Conservation (phyloP, 768 basidiomycete species). For the Leucocoprinus birnbaumii region DNA sequence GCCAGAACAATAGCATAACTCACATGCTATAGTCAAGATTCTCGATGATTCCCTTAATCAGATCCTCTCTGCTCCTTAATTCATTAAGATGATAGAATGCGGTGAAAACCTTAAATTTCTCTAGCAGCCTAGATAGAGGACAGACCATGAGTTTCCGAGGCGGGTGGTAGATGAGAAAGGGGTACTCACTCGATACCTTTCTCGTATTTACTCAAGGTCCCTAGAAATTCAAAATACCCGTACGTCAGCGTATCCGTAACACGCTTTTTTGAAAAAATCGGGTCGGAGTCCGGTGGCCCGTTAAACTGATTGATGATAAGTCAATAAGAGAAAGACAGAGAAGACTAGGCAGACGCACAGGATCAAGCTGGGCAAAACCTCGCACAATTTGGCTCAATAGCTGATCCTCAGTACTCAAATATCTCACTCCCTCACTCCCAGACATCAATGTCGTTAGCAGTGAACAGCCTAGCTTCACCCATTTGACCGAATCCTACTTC, state of each 20-base stretch:
- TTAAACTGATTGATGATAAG: slow-evolving; percentile 57
- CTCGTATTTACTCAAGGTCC: slow-evolving; percentile 80
- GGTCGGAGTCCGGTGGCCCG: slow-evolving; percentile 67
- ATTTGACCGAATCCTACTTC: slow-evolving; percentile 74
- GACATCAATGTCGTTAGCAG: slow-evolving; percentile 81
- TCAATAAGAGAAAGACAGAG: neutral
- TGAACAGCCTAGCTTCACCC: slow-evolving; percentile 83
- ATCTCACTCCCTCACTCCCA: slow-evolving; percentile 80
- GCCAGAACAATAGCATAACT: slow-evolving; percentile 23
- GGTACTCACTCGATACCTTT: slow-evolving; percentile 82
- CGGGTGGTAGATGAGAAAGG: neutral
- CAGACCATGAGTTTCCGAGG: neutral
- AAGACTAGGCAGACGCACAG: slow-evolving; percentile 45
- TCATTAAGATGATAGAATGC: slow-evolving; percentile 95
- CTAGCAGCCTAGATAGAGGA: slow-evolving; percentile 64
- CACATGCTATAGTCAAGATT: slow-evolving; percentile 90
- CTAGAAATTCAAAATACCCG: slow-evolving; percentile 96
- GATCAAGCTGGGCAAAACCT: slow-evolving; percentile 90
- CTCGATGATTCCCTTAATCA: slow-evolving; percentile 88
- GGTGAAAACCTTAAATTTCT: slow-evolving; percentile 91
- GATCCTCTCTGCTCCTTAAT: slow-evolving; percentile 84
- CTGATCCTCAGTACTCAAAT: slow-evolving; percentile 79
- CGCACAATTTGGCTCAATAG: slow-evolving; percentile 81
- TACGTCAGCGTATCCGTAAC: slow-evolving; percentile 81
- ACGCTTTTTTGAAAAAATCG: slow-evolving; percentile 81